Percentiles rank a stretch among this genome's conserved stretches.
Conservation (phyloP, 2,329 filamentous ascomycete species). For the Tolypocladium tropicale region DNA sequence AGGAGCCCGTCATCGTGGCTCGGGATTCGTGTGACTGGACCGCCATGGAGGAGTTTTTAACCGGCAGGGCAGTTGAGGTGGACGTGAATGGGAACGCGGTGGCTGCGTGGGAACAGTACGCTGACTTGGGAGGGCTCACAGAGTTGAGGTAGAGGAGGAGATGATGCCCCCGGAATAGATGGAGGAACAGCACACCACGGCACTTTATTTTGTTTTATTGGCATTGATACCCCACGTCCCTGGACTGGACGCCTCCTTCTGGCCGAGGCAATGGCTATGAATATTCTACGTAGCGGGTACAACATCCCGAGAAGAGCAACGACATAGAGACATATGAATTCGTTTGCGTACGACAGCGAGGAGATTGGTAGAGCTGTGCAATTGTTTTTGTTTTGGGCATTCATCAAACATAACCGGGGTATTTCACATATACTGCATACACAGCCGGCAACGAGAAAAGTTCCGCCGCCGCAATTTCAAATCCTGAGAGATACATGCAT, state of each 20-base stretch:
- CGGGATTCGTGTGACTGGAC: conserved; percentile 24
- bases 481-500: neutral
- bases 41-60: conserved; percentile 25
- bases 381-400: neutral
- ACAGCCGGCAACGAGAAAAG: neutral
- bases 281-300: neutral
- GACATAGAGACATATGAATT: neutral
- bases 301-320: neutral
- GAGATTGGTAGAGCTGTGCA: neutral
- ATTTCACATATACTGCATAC: neutral
- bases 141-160: conserved; percentile 17
- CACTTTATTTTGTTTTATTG: conserved; percentile 3
- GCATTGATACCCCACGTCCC: conserved; percentile 7
- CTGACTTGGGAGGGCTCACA: conserved; percentile 34
- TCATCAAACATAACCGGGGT: neutral
- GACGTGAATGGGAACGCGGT: conserved; percentile 13
- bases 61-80: conserved; percentile 9
- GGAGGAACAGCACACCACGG: neutral
- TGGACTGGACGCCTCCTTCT: neutral
- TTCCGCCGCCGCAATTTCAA: neutral
- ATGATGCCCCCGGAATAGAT: neutral
- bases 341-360: neutral
- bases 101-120: conserved; percentile 36
- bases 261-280: neutral
- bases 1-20: conserved; percentile 15